These are phyloP conservation scores for Saccharomycopsis fibuligera DNA, from an alignment of 805 yeast species.

Conservation along the genomic window DNA sequence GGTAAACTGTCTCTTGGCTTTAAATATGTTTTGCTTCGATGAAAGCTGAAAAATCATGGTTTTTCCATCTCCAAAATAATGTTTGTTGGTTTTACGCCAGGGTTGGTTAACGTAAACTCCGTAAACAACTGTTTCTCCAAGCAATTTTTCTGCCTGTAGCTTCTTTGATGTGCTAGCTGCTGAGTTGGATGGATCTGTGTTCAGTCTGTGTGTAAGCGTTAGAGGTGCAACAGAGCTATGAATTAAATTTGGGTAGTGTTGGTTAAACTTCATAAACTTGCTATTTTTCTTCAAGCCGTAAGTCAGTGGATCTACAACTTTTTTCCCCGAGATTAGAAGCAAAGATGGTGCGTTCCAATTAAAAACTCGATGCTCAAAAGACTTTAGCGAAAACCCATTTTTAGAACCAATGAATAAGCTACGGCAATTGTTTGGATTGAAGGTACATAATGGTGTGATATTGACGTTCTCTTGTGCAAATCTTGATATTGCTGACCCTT, in stretches of 20 bases:
- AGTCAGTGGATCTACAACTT: constrained; percentile 28
- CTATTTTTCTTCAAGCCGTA: constrained; percentile 1
- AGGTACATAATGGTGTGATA: not conserved
- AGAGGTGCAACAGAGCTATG: too few species aligned
- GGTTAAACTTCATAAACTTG: constrained; percentile 35
- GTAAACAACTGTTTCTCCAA: constrained; percentile 38
- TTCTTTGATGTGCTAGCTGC: not conserved
- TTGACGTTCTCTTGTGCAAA: not conserved
- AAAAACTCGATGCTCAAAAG: constrained; percentile 75
- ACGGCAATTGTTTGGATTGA: constrained; percentile 6
- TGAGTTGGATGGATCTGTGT: not conserved
- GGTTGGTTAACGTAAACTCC: constrained; percentile 65
- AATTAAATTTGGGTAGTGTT: constrained; percentile 30
- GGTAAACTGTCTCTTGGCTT: constrained; percentile 30
- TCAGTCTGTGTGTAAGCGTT: too few species aligned
- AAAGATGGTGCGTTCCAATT: constrained; percentile 90
- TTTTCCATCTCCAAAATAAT: constrained; percentile 58
- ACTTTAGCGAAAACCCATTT: constrained; percentile 78
- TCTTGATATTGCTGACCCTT: not conserved
- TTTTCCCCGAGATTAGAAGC: constrained; percentile 59
- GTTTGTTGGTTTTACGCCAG: constrained; percentile 71
- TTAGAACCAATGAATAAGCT: constrained; percentile 19
- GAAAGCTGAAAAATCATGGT: constrained; percentile 58
- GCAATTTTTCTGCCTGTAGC: constrained; percentile 8
- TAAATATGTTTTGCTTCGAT: constrained; percentile 58